A percentile compares a stretch with the other conserved stretches of the same genome.
phyloP scores from a whole-genome alignment of 805 yeast genomes.

The Saturnispora saitoi region DNA sequence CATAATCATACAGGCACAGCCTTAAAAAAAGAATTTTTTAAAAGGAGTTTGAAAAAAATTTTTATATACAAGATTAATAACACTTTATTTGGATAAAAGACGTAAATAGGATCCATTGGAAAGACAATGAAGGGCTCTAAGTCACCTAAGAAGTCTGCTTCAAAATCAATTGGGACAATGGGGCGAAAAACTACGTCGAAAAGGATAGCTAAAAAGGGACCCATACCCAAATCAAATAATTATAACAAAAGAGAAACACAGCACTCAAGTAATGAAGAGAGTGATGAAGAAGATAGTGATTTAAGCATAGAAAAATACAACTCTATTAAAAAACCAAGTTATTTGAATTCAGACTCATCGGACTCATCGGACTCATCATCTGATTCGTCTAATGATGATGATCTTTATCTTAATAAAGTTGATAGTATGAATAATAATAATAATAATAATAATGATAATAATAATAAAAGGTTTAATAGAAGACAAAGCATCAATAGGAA shows the following conservation, averaged over 20 bases:
- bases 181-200: slow-evolving; percentile 1
- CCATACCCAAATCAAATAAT: slow-evolving; percentile 8
- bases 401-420: slow-evolving; percentile 7
- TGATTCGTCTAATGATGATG: slow-evolving; percentile 10
- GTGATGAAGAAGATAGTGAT: slow-evolving; percentile 23
- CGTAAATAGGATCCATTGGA: not conserved
- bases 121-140: not conserved
- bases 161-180: not conserved
- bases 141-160: slow-evolving; percentile 2
- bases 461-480: not conserved
- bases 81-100: not conserved
- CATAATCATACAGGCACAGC: not conserved
- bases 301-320: slow-evolving; percentile 11
- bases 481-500: slow-evolving; percentile 15
- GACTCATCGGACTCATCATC: slow-evolving; percentile 5
- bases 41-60: not conserved
- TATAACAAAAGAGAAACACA: slow-evolving; percentile 8
- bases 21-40: not conserved
- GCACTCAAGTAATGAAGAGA: slow-evolving; percentile 23
- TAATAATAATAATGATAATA: not conserved
- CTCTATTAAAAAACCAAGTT: not conserved
- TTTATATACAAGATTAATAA: not conserved
- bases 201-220: slow-evolving; percentile 20
- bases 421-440: not conserved
- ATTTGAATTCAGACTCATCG: slow-evolving; percentile 5